Base-by-base conservation (phyloP, 352 stramenopile species). In the Peronospora farinosa region DNA sequence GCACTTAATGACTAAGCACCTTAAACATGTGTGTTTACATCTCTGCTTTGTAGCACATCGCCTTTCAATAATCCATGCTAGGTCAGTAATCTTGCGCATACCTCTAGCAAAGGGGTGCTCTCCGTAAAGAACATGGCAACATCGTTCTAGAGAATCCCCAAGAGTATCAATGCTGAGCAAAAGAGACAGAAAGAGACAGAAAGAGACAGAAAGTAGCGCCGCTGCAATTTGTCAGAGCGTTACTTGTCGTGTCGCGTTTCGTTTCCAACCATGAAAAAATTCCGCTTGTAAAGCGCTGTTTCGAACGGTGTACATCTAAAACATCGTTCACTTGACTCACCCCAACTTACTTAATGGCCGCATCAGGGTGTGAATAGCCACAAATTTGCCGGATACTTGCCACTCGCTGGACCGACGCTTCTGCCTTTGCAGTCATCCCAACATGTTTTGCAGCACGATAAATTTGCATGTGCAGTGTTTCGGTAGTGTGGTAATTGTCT, bases 401-500 rank as follows among this genome's bases (percentile, higher is more conserved):
- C 9, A 65, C 55, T 31, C 21, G 40, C 16, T 62, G 19, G 2
- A 40, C 53, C 31, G 57, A 53, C 12, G 21, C 6, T 17, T 53
- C 30, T 3, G 61, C 44, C 15, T 48, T 63, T 10, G 55, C 51
- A 5, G 12, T 5, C 40, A 64, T 47, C 7, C 48, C 60, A 60
- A 44, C 39, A 19, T 55, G 21, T 45, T 60, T 65, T 13, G 74
- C 70, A 15, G 79, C 74, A 11, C 58, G 13, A 9, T 61, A 49
- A 41, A 90, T 60, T 36, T 86, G 74, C 19, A 67, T 28, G 44
- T 84, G 49, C 19, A 88, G 41, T 7, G 64, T 82, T 56, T 86
- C 70, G 13, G 65, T 64, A 6, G 57, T 78, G 10, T 74, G 60
- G 25, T 82, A 71, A 27, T 37, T 47, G 0, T 50, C 13, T 0